Conservation (phyloP, 2,329 filamentous ascomycete species). For the Sclerotinia spermophila region DNA sequence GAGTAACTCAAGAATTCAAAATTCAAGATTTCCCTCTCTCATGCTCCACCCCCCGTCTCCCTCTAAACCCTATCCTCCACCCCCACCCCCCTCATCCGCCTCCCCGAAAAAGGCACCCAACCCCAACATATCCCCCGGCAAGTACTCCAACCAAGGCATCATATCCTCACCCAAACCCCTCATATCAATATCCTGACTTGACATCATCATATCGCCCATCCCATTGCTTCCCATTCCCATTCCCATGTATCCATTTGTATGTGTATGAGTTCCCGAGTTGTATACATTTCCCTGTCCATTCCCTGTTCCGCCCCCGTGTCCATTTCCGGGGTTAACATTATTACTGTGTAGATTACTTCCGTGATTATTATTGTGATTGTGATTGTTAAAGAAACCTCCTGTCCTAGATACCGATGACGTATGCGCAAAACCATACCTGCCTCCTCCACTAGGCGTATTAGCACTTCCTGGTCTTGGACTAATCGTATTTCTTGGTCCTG, state of each 20-base stretch:
- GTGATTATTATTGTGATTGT: not conserved
- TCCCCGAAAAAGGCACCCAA: constrained; percentile 44
- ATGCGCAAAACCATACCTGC: not conserved
- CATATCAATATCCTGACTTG: constrained; percentile 76
- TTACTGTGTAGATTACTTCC: not conserved
- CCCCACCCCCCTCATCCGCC: not conserved
- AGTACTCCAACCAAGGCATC: constrained; percentile 72
- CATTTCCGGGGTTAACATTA: not conserved
- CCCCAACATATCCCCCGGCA: constrained; percentile 62
- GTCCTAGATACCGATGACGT: not conserved
- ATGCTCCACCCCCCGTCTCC: too few species aligned
- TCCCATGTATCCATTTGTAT: constrained; percentile 26
- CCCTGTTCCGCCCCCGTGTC: constrained; percentile 7
- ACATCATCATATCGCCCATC: constrained; percentile 59
- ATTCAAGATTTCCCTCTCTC: too few species aligned
- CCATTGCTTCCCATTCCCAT: constrained; percentile 31
- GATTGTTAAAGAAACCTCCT: not conserved
- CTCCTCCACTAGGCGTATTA: not conserved
- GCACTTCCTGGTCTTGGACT: not conserved
- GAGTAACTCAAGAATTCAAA: too few species aligned
- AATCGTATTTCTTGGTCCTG: constrained; percentile 15
- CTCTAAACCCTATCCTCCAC: too few species aligned
- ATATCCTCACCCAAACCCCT: constrained; percentile 64
- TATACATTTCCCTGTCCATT: constrained; percentile 18
- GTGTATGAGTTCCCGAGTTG: not conserved